Evolutionary conservation across 2,329 filamentous ascomycete genomes (phyloP).

Genomic region (Xenosphaeropsis pyriputrescens): DNA sequence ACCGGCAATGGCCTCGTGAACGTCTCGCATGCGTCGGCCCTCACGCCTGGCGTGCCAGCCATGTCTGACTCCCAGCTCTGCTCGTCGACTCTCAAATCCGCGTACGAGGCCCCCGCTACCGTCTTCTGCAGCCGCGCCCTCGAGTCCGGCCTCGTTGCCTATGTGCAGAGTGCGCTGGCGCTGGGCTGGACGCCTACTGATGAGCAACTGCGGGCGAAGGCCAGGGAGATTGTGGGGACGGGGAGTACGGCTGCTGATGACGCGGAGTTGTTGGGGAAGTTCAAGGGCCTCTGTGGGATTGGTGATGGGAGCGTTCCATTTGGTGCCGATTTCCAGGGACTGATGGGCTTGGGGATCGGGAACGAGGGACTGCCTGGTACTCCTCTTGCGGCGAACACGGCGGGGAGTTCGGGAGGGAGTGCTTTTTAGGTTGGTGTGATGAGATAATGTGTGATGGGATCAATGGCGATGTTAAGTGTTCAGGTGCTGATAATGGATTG

Average conservation of each 20-base stretch:
- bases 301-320: too few relatives aligned
- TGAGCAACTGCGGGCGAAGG: conserved; percentile 28
- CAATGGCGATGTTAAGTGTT: too few relatives aligned
- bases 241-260: conserved; percentile 39
- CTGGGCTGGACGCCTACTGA: conserved; percentile 31
- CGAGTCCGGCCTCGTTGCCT: conserved; percentile 35
- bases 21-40: background rate
- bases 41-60: conserved; percentile 14
- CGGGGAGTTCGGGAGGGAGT: too few relatives aligned
- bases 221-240: conserved; percentile 30
- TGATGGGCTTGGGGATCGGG: too few relatives aligned
- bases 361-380: too few relatives aligned
- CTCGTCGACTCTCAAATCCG: conserved; percentile 26
- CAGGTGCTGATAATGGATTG: too few relatives aligned
- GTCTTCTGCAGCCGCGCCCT: conserved; percentile 45
- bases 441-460: too few relatives aligned
- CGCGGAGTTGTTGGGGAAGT: conserved; percentile 32
- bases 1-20: conserved; percentile 2
- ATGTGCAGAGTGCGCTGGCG: conserved; percentile 26
- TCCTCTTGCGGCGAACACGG: too few relatives aligned
- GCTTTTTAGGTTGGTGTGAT: too few relatives aligned
- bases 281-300: conserved; percentile 18
- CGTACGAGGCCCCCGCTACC: conserved; percentile 28
- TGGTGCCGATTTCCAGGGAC: too few relatives aligned
- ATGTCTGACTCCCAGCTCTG: conserved; percentile 25